Evolutionary conservation across 306 rosid genomes (phyloP).

Genomic region (Abrus pulchellus): DNA sequence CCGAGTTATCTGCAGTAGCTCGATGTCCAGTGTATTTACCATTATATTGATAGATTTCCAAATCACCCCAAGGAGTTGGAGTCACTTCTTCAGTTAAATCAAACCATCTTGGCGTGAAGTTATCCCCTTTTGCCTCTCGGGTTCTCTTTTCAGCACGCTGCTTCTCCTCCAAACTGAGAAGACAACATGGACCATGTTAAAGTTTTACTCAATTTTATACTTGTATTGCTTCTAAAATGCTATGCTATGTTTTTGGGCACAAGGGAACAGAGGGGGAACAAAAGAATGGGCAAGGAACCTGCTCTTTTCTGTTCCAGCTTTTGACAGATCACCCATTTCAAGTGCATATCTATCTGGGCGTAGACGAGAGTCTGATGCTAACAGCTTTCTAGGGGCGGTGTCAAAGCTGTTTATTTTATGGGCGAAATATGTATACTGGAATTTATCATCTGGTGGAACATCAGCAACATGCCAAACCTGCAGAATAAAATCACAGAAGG

Average conservation of each 20-base stretch:
- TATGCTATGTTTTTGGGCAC: background rate
- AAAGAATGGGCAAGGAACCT: slow-evolving; percentile 56
- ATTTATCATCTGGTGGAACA: slow-evolving; percentile 75
- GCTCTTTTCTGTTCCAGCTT: slow-evolving; percentile 89
- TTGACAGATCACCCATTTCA: slow-evolving; percentile 84
- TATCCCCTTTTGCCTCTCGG: slow-evolving; percentile 68
- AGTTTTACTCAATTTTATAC: slow-evolving; percentile 30
- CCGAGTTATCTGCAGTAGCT: slow-evolving; percentile 62
- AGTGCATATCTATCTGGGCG: slow-evolving; percentile 95
- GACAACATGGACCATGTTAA: slow-evolving; percentile 5
- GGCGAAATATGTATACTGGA: slow-evolving; percentile 89
- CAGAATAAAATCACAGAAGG: slow-evolving; percentile 41
- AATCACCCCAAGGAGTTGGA: slow-evolving; percentile 94
- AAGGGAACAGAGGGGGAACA: slow-evolving; percentile 21
- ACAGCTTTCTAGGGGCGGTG: slow-evolving; percentile 78
- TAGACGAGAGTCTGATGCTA: slow-evolving; percentile 92
- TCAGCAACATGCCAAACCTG: slow-evolving; percentile 96
- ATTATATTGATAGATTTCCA: slow-evolving; percentile 85
- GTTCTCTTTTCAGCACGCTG: slow-evolving; percentile 89
- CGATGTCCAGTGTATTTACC: slow-evolving; percentile 73
- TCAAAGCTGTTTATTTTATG: slow-evolving; percentile 89
- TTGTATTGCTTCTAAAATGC: slow-evolving; percentile 34
- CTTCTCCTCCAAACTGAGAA: slow-evolving; percentile 84
- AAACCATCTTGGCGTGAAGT: slow-evolving; percentile 82
- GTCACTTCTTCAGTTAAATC: slow-evolving; percentile 80